Conservation (phyloP, 2,329 filamentous ascomycete genomes). For the Epichloe hybrida region DNA sequence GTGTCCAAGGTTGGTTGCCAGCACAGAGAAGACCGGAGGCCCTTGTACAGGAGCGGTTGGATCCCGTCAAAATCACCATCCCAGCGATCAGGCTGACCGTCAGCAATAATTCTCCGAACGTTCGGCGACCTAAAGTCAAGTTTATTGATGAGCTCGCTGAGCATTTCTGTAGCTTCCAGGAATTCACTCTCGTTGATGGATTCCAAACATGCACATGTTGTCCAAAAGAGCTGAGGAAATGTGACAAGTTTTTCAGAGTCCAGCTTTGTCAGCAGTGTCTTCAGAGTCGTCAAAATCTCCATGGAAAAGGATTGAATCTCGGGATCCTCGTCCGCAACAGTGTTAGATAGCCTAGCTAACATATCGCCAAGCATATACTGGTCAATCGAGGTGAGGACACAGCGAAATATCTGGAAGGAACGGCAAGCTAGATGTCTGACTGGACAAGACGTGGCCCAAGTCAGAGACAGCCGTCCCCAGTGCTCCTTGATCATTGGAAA, state of each 20-base stretch:
- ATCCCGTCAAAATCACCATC: conserved; percentile 80
- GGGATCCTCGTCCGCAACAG: conserved; percentile 84
- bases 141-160: conserved; percentile 74
- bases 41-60: conserved; percentile 79
- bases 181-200: conserved; percentile 96
- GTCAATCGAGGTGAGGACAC: conserved; percentile 80
- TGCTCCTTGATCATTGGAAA: conserved; percentile 81
- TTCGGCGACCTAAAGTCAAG: conserved; percentile 61
- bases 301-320: conserved; percentile 96
- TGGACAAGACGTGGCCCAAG: conserved; percentile 93
- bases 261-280: conserved; percentile 78
- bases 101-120: conserved; percentile 57
- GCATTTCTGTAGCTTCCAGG: conserved; percentile 79
- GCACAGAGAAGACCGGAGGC: conserved; percentile 72
- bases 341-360: conserved; percentile 89
- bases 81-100: conserved; percentile 75
- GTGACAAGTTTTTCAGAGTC: conserved; percentile 65
- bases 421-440: conserved; percentile 90
- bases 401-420: conserved; percentile 94
- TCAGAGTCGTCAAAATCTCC: conserved; percentile 90
- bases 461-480: conserved; percentile 80
- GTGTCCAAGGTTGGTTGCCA: conserved; percentile 65
- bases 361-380: conserved; percentile 94
- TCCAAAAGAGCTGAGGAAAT: conserved; percentile 98
- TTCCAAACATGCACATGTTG: conserved; percentile 87